Conservation (phyloP, 768 basidiomycete genomes). For the Rhizopogon vulgaris region DNA sequence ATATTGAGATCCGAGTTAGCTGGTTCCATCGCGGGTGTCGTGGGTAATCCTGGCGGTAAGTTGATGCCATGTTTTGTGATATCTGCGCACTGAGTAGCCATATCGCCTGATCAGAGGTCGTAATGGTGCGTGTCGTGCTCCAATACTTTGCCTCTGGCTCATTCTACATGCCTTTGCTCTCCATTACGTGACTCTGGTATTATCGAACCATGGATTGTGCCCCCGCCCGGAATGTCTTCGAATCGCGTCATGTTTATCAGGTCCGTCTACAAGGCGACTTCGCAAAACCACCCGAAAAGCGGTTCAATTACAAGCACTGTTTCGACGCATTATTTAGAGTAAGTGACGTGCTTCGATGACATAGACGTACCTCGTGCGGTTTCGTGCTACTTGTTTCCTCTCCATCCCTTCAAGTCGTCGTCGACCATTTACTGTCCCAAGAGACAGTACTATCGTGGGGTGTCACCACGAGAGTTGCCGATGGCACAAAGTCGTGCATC, state of each 20-base stretch:
- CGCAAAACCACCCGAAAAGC: slow-evolving; percentile 81
- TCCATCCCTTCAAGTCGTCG: background rate
- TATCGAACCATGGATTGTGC: background rate
- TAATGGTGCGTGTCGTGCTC: slow-evolving; percentile 43
- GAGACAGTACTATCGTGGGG: background rate
- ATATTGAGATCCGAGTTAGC: slow-evolving; percentile 34
- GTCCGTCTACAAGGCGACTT: slow-evolving; percentile 88
- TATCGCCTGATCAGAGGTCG: slow-evolving; percentile 47
- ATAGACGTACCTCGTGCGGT: background rate
- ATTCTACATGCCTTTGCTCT: slow-evolving; percentile 9
- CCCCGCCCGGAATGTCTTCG: background rate
- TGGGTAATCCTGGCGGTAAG: slow-evolving; percentile 85
- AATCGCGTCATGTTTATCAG: slow-evolving; percentile 17
- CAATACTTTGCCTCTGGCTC: background rate
- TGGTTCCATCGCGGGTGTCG: slow-evolving; percentile 77
- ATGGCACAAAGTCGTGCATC: background rate
- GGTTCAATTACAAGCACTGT: slow-evolving; percentile 87
- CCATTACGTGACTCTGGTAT: slow-evolving; percentile 5
- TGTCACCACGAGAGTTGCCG: background rate
- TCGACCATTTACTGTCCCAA: background rate
- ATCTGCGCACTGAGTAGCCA: background rate
- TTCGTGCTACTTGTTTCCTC: background rate
- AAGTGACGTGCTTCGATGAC: slow-evolving; percentile 23
- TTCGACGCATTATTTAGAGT: slow-evolving; percentile 85
- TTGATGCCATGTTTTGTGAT: background rate